Evolutionary conservation across 169 alveolate genomes (phyloP), one percentile per base, ranked within the genome.

Genomic region (Plasmodium coatneyi): DNA sequence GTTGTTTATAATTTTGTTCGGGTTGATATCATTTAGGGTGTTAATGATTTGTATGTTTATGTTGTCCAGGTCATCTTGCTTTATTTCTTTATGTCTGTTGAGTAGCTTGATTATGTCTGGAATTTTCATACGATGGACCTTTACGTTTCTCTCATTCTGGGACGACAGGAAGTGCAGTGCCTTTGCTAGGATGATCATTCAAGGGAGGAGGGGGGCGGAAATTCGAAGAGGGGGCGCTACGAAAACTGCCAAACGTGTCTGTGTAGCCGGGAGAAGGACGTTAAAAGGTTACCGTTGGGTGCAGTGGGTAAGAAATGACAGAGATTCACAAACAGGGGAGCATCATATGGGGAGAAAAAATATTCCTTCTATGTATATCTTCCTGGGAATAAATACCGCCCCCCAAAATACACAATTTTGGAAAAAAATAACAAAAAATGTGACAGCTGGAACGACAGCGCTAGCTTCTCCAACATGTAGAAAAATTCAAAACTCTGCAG

Each of bases 41-140:
- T 91, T 91, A 70, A 91, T 91, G 34, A 91, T 70, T 91, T 91
- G 95, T 36, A 91, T 71, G 34, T 91, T 80, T 71, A 91, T 91
- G 70, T 91, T 81, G 41, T 80, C 92, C 34, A 91, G 54, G 16
- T 80, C 95, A 32, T 70, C 92, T 71, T 80, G 60, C 54, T 91
- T 81, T 80, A 91, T 41, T 5, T 91, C 92, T 46, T 71, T 81
- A 56, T 91, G 74, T 19, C 43, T 91, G 22, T 41, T 70, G 9
- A 91, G 34, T 52, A 80, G 43, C 41, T 81, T 91, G 9, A 91
- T 80, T 71, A 91, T 46, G 43, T 82, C 82, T 3, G 91, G 76
- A 43, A 91, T 91, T 91, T 81, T 91, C 92, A 91, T 49, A 9
- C 92, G 30, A 49, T 91, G 92, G 22, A 80, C 83, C 14, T 81